A percentile compares a stretch with the other conserved stretches of the same genome.
These are phyloP conservation scores for Eucalyptus pumila DNA, from an alignment of 345 rosid species.

Conservation along the genomic window DNA sequence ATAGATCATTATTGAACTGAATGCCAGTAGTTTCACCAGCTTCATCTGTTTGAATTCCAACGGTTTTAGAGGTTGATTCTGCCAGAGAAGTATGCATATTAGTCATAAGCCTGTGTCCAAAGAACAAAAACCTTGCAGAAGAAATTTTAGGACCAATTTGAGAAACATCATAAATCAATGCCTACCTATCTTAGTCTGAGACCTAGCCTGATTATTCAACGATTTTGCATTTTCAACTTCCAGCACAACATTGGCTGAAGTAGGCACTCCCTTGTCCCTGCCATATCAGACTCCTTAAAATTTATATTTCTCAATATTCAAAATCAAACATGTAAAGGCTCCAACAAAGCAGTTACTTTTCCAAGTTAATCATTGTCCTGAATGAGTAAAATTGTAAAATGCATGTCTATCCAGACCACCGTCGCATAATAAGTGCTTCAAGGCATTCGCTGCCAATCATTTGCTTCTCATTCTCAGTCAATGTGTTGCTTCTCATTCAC, in stretches of 20 bases:
- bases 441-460: not conserved
- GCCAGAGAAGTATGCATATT: conserved; percentile 3
- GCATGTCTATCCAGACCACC: not conserved
- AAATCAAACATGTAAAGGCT: not conserved
- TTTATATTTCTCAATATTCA: not conserved
- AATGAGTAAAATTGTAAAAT: not conserved
- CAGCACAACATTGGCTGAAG: not conserved
- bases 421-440: not conserved
- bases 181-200: conserved; percentile 15
- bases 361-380: not conserved
- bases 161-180: not conserved
- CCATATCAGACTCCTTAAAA: not conserved
- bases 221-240: conserved; percentile 7
- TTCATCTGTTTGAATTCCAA: conserved; percentile 64
- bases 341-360: not conserved
- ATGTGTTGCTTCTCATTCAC: not conserved
- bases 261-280: not conserved
- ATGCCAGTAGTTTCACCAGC: not conserved
- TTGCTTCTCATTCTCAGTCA: not conserved
- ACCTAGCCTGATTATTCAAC: conserved; percentile 5
- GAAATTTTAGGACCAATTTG: not conserved
- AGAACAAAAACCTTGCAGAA: not conserved
- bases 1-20: conserved; percentile 1
- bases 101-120: not conserved
- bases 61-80: conserved; percentile 32